A percentile compares a stretch with the other conserved stretches of the same genome.
Evolutionary conservation across 176 grass and related monocot genomes (phyloP).

Genomic region (Pontederia paniculata): DNA sequence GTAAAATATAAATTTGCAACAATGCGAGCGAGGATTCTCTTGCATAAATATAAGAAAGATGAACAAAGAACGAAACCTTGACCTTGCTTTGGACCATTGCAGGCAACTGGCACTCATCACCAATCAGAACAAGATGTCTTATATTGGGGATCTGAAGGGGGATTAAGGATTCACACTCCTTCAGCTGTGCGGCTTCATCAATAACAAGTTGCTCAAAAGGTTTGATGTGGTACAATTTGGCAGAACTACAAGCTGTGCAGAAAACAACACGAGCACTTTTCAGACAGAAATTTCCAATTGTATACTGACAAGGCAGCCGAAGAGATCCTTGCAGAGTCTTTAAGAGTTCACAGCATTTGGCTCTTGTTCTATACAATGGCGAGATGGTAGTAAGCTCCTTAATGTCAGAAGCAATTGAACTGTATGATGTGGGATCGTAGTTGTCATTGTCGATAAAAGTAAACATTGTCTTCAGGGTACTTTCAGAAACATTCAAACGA

Average conservation of each 20-base stretch:
- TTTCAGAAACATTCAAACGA: constrained; percentile 3
- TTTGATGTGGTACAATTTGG: constrained; percentile 26
- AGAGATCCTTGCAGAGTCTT: constrained; percentile 26
- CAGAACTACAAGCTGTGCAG: constrained; percentile 50
- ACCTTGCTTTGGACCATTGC: constrained; percentile 77
- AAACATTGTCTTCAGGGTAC: constrained; percentile 36
- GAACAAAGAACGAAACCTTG: constrained; percentile 4
- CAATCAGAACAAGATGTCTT: constrained; percentile 62
- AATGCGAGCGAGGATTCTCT: too few species aligned
- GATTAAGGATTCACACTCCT: constrained; percentile 70
- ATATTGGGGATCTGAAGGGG: constrained; percentile 38
- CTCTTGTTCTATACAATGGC: constrained; percentile 26
- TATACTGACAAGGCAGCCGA: constrained; percentile 46
- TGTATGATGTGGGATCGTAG: neutral
- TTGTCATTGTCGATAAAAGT: constrained; percentile 2
- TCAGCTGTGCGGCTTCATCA: constrained; percentile 76
- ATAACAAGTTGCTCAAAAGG: constrained; percentile 48
- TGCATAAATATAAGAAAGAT: neutral
- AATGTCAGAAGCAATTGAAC: neutral
- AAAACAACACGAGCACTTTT: constrained; percentile 41
- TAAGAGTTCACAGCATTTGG: constrained; percentile 31
- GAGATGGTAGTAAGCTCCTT: constrained; percentile 21
- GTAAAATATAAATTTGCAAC: too few species aligned
- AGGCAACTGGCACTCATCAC: constrained; percentile 70
- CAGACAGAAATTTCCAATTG: constrained; percentile 35